Base-by-base conservation (phyloP, 495 filamentous ascomycete species). In the Aspergillus sclerotiicarbonarius region DNA sequence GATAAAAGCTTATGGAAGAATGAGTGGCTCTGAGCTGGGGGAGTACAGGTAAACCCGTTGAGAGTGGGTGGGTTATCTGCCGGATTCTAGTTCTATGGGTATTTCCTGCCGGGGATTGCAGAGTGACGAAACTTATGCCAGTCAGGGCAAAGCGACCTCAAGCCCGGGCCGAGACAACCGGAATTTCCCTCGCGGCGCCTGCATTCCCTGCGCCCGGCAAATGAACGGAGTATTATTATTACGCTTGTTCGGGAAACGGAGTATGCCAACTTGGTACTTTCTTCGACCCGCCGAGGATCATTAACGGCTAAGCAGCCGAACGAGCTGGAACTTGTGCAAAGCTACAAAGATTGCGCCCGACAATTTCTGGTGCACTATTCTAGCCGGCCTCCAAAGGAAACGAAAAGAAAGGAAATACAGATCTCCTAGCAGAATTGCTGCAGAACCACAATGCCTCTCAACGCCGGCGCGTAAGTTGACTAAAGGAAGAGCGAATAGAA, bases 161-260 rank as follows among this genome's bases (percentile, higher is more conserved):
- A 58, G 41, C 20, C 62, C 67, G 67, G 67, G 62, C 67, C 67
- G 67, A 66, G 55, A 67, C 54, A 62, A 64, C 67, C 67, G 67
- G 64, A 56, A 69, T 65, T 63, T 65, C 64, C 59, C 66, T 64
- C 50, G 31, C 43, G 32, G 25, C 7, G 51, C 37, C 21, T 41
- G 25, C 20, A n/a, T 37, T 58, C 55, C 54, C 50, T 65, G 55
- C 43, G 32, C 41, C 57, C 67, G 67, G 64, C 63, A 69, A 64
- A 56, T 68, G 58, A 55, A 62, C 70, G 72, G 74, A 75, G 67
- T 68, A 73, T 72, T 66, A 66, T 74, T 75, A 67, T 73, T 73
- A 71, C 71, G 68, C 59, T 44, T 15, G 1, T 75, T 32, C 65
- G 65, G 72, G 0, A 0, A 12, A 12, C 55, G 13, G 52, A 13